Conservation (phyloP, 129 eudicot genomes). For the Silybum marianum region DNA sequence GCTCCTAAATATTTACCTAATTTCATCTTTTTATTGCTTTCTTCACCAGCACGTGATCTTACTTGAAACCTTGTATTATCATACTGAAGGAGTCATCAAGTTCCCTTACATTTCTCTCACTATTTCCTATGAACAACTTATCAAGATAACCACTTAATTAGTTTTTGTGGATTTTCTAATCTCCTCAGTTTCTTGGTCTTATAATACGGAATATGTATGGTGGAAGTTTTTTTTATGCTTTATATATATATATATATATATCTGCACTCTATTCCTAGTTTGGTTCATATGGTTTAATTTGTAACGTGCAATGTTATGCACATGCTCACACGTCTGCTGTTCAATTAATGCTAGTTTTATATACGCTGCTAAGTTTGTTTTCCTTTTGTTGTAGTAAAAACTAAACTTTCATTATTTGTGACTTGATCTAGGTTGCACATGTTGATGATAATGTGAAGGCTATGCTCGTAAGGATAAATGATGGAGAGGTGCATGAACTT, state of each 20-base stretch:
- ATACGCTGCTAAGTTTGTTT: background rate
- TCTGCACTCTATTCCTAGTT: background rate
- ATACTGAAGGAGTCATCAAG: background rate
- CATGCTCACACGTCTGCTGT: background rate
- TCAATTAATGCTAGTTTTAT: background rate
- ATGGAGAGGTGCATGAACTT: conserved; percentile 63
- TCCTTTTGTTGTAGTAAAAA: background rate
- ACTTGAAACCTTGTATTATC: background rate
- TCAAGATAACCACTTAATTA: background rate
- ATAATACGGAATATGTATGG: background rate
- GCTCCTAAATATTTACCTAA: background rate
- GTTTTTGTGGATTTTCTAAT: background rate
- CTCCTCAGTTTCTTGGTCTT: background rate
- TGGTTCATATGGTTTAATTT: conserved; percentile 1
- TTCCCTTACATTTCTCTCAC: background rate
- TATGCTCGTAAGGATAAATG: conserved; percentile 56
- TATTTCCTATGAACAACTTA: background rate
- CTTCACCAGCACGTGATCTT: background rate
- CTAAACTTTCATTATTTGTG: conserved; percentile 4
- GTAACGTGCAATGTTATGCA: background rate
- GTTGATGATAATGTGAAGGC: conserved; percentile 81
- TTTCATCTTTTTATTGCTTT: background rate
- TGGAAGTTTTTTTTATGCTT: background rate
- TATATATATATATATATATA: background rate
- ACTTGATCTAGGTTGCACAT: conserved; percentile 55